Conservation (phyloP, 1,284 basidiomycete genomes). For the Cryptococcus depauperatus region DNA sequence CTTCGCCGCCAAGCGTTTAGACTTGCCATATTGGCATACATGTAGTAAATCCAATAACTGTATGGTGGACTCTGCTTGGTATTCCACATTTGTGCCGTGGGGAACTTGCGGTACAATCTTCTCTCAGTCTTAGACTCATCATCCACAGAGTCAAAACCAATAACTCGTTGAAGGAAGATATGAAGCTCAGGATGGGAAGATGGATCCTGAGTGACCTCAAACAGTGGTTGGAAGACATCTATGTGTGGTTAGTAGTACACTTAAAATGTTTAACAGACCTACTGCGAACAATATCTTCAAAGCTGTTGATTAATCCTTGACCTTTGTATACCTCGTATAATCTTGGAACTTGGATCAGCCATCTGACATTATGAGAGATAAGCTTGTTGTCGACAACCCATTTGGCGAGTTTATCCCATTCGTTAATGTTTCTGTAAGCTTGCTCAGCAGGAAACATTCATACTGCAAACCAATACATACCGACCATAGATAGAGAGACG, state of each 20-base stretch:
- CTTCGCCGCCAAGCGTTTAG: constrained; percentile 83
- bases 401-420: constrained; percentile 98
- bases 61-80: constrained; percentile 84
- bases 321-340: constrained; percentile 95
- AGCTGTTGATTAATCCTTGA: constrained; percentile 74
- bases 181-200: constrained; percentile 85
- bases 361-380: constrained; percentile 92
- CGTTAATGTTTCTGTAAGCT: constrained; percentile 50
- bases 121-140: constrained; percentile 94
- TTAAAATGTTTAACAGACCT: constrained; percentile 36
- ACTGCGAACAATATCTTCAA: constrained; percentile 88
- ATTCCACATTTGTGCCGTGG: constrained; percentile 86
- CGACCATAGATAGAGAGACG: constrained; percentile 90
- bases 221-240: constrained; percentile 91
- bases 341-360: constrained; percentile 94
- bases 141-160: constrained; percentile 96
- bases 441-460: background rate
- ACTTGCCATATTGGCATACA: constrained; percentile 93
- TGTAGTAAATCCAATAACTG: constrained; percentile 95
- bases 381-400: constrained; percentile 94
- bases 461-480: constrained; percentile 35
- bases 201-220: constrained; percentile 93
- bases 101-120: constrained; percentile 89
- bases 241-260: background rate
- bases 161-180: constrained; percentile 87